phyloP scores from a whole-genome alignment of 805 yeast genomes.

The Saccharomycopsis sp. region DNA sequence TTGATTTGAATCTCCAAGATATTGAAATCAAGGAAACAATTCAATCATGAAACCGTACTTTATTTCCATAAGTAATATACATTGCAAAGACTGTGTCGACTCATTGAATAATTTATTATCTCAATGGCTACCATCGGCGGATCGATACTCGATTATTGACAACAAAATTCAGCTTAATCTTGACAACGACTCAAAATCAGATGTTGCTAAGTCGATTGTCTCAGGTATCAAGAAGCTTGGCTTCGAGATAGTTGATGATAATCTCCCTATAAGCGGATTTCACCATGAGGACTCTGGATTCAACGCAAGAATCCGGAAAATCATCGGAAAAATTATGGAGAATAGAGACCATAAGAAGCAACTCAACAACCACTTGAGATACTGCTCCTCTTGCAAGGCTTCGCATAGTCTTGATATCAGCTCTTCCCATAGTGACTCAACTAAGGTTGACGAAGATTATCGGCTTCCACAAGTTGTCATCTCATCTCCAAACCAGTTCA shows the following conservation, averaged over 20 bases:
- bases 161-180: neutral
- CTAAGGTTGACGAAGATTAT: neutral
- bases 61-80: slow-evolving; percentile 8
- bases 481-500: slow-evolving; percentile 27
- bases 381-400: slow-evolving; percentile 2
- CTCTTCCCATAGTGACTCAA: neutral
- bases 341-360: neutral
- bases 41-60: neutral
- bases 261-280: neutral
- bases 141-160: neutral
- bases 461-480: slow-evolving; percentile 26
- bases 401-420: neutral
- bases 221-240: slow-evolving; percentile 2
- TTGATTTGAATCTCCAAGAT: neutral
- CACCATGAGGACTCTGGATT: neutral
- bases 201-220: neutral
- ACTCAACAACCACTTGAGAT: neutral
- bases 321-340: neutral
- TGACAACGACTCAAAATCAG: neutral
- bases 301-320: neutral
- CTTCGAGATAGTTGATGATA: neutral
- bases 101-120: neutral
- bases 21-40: neutral
- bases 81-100: slow-evolving; percentile 8
- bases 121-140: neutral